phyloP scores from a whole-genome alignment of 345 rosid genomes.

The Melastoma malabathricum region DNA sequence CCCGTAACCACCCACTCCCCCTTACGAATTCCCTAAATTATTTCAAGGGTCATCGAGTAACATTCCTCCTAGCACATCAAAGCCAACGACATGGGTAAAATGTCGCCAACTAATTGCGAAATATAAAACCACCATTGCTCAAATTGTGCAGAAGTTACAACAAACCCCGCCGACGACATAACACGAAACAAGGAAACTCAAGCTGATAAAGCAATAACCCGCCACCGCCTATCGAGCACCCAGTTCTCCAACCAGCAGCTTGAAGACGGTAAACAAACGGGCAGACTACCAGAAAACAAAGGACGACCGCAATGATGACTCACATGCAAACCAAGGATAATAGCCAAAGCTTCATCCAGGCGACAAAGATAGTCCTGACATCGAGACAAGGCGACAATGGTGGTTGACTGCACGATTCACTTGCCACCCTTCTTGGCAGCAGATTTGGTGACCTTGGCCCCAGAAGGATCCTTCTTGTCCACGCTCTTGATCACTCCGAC shows the following conservation, averaged over 20 bases:
- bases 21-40: too few relatives aligned
- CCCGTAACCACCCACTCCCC: too few relatives aligned
- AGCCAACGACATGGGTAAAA: too few relatives aligned
- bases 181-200: background rate
- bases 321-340: background rate
- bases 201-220: constrained; percentile 2
- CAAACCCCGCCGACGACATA: too few relatives aligned
- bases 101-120: too few relatives aligned
- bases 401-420: constrained; percentile 27
- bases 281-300: constrained; percentile 6
- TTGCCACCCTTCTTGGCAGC: constrained; percentile 78
- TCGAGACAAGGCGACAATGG: background rate
- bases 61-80: too few relatives aligned
- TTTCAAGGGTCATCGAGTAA: too few relatives aligned
- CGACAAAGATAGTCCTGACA: background rate
- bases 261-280: constrained; percentile 12
- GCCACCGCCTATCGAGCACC: constrained; percentile 48
- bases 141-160: too few relatives aligned
- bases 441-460: constrained; percentile 80
- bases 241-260: constrained; percentile 27
- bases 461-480: constrained; percentile 72
- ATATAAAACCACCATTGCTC: too few relatives aligned
- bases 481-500: constrained; percentile 81
- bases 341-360: constrained; percentile 11
- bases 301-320: constrained; percentile 1